Percentiles rank a stretch among this genome's conserved stretches.
phyloP scores from a whole-genome alignment of 2,329 filamentous ascomycete genomes.

The Neonectria coccinea region DNA sequence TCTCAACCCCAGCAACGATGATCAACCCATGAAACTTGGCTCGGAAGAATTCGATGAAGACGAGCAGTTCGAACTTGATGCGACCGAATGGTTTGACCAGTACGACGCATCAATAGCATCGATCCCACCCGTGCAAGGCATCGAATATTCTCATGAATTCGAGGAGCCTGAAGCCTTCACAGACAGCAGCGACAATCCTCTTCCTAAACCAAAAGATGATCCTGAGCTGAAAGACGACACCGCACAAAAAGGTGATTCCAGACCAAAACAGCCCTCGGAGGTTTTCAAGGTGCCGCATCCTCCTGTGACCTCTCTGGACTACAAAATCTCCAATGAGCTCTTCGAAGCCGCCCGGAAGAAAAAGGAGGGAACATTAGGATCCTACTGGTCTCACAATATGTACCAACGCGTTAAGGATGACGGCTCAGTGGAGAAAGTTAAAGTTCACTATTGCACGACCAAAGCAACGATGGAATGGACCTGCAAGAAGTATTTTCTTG shows the following conservation, averaged over 20 bases:
- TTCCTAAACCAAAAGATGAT: background rate
- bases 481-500: constrained; percentile 72
- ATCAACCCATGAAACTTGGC: constrained; percentile 9
- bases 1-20: background rate
- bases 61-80: constrained; percentile 43
- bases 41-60: constrained; percentile 39
- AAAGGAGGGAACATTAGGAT: constrained; percentile 56
- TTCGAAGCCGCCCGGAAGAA: constrained; percentile 61
- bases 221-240: background rate
- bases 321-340: constrained; percentile 46
- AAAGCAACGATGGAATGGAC: constrained; percentile 75
- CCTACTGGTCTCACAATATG: constrained; percentile 76
- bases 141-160: constrained; percentile 16
- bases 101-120: constrained; percentile 32
- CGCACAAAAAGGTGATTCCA: background rate
- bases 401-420: constrained; percentile 67
- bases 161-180: constrained; percentile 18
- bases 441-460: constrained; percentile 82
- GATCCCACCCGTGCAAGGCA: constrained; percentile 6
- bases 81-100: constrained; percentile 43
- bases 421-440: constrained; percentile 64
- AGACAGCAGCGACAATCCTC: constrained; percentile 20
- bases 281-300: constrained; percentile 27
- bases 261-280: constrained; percentile 8
- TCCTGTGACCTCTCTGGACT: constrained; percentile 46